Conservation (phyloP, 2,329 filamentous ascomycete species). For the Ophiostoma quercus region DNA sequence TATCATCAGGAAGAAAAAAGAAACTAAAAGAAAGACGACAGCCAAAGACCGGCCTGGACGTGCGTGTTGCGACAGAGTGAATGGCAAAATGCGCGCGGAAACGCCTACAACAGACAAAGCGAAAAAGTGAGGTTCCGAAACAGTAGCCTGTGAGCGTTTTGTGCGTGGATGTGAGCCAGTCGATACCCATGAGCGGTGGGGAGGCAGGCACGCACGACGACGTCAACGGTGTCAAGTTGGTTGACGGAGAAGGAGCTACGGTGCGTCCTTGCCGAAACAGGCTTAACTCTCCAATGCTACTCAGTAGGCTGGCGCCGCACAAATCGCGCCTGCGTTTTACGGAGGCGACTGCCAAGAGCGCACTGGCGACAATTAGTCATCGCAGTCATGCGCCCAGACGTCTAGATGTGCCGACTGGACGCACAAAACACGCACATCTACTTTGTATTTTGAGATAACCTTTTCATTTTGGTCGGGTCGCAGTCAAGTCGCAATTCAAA, state of each 20-base stretch:
- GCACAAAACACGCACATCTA: background rate
- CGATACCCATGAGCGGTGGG: conserved; percentile 2
- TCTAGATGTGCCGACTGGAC: background rate
- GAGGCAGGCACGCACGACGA: background rate
- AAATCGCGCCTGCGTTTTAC: conserved; percentile 13
- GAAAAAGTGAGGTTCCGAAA: conserved; percentile 1
- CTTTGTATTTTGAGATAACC: background rate
- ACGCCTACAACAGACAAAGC: background rate
- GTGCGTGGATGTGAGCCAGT: conserved; percentile 24
- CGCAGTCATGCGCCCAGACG: conserved; percentile 1
- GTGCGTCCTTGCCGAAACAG: conserved; percentile 7
- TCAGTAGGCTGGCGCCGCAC: conserved; percentile 4
- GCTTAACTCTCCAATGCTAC: background rate
- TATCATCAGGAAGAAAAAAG: background rate
- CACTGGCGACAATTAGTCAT: background rate
- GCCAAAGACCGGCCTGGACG: background rate
- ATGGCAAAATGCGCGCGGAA: background rate
- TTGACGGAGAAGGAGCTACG: background rate
- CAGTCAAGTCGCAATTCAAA: background rate
- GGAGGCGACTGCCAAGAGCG: conserved; percentile 1
- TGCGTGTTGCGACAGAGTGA: background rate
- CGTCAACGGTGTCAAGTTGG: background rate
- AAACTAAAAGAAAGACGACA: background rate
- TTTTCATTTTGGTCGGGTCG: background rate
- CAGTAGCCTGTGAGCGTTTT: conserved; percentile 24